Base-by-base conservation (phyloP, 2,329 filamentous ascomycete species). In the Colletotrichum theobromicola region DNA sequence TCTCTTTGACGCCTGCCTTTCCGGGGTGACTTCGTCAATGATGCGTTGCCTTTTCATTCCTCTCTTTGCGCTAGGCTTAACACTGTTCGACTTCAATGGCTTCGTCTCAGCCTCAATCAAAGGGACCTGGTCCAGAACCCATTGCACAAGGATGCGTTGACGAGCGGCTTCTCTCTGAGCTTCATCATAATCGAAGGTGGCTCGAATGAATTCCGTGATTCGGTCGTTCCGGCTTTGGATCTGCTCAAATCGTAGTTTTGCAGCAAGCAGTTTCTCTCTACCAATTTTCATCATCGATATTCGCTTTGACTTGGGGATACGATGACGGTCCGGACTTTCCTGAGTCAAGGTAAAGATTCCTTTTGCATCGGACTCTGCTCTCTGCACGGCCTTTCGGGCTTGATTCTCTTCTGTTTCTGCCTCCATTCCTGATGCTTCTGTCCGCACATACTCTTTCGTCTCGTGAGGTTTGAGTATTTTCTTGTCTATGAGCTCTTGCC, bases 311-410 rank as follows among this genome's bases (percentile, higher is more conserved):
- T 53, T 2, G 12, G 18, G 46, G 5, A 53, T 53, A 6, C 12
- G 4, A 12, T 12, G 5, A 10, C 12, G 18, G 5, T 53, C 21
- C 12, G 12, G 3, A 21, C 21, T 2, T 7, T 53, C 7, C 12
- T 53, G 21, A 7, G 46, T 50, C 18, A 50, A 10, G 8, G 21
- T 50, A 50, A 4, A 50, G 18, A 50, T 3, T 10, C 42, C 0
- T 3, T 50, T 50, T 18, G 46, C 46, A 21, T 50, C 21, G 1
- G n/a, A 9, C 46, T 50, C 46, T 50, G 46, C 7, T 18, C 46
- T 12, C 46, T 12, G 12, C 0, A 50, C 1, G 21, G 2, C 16
- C 46, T 50, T n/a, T 7, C 1, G 3, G 0, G 7, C 46, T 50
- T 50, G 7, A 50, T 50, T 7, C 7, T 50, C 2, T 50, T 50